Percentiles rank a stretch among this genome's conserved stretches.
Conservation (phyloP, 2,329 filamentous ascomycete genomes). For the Nemania sp. region DNA sequence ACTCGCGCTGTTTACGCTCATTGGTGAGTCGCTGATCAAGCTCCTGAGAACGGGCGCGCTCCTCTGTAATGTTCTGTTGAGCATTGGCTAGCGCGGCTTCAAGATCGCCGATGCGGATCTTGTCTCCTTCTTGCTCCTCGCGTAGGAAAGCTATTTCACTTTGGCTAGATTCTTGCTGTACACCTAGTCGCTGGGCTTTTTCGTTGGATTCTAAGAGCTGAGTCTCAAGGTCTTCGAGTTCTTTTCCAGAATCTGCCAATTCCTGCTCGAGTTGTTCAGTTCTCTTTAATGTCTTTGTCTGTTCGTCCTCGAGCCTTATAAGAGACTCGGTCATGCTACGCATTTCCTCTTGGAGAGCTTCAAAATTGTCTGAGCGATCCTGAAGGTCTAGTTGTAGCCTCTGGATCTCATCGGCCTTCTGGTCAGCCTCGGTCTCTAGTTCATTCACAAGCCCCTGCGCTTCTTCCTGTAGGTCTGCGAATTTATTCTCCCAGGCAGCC, state of each 20-base stretch:
- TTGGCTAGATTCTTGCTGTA: conserved; percentile 93
- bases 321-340: conserved; percentile 89
- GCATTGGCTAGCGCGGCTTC: conserved; percentile 83
- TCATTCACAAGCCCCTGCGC: conserved; percentile 75
- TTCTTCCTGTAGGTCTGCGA: conserved; percentile 70
- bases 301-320: conserved; percentile 88
- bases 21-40: conserved; percentile 80
- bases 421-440: conserved; percentile 78
- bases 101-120: conserved; percentile 96
- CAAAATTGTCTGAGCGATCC: conserved; percentile 86
- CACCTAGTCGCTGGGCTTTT: conserved; percentile 87
- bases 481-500: conserved; percentile 69
- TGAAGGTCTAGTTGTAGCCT: conserved; percentile 77
- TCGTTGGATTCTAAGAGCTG: conserved; percentile 85
- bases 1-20: conserved; percentile 87
- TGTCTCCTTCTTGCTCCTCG: conserved; percentile 96
- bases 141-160: conserved; percentile 94
- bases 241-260: conserved; percentile 83
- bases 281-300: conserved; percentile 79
- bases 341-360: conserved; percentile 93
- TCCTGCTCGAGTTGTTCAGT: conserved; percentile 88
- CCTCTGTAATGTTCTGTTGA: conserved; percentile 84
- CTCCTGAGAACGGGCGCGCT: conserved; percentile 80
- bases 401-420: conserved; percentile 77
- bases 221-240: conserved; percentile 87